phyloP scores from a whole-genome alignment of 2,329 filamentous ascomycete genomes.

The Verticillium zaregamsianum region DNA sequence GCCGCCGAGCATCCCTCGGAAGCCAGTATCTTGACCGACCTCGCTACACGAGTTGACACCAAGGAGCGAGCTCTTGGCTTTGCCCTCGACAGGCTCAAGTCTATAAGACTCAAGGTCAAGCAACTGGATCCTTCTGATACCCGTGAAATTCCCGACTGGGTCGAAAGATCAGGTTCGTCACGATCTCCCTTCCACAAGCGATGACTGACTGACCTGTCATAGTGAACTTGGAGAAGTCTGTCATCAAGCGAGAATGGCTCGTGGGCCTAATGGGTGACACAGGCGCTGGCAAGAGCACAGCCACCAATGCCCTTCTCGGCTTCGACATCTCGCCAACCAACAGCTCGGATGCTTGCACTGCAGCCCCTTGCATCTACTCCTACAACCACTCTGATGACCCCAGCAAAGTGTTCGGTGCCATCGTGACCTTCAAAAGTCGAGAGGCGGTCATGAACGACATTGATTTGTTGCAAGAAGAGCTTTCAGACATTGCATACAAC shows the following conservation, averaged over 20 bases:
- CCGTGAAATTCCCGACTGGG: not conserved
- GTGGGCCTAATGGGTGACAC: slow-evolving; percentile 11
- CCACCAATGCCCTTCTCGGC: slow-evolving; percentile 11
- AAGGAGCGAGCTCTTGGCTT: not conserved
- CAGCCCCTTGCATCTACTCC: slow-evolving; percentile 11
- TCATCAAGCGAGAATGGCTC: not conserved
- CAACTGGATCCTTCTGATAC: not conserved
- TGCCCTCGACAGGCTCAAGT: not conserved
- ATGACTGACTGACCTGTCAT: not conserved
- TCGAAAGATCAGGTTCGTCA: not conserved
- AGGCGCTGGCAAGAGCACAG: slow-evolving; percentile 12
- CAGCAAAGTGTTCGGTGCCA: not conserved
- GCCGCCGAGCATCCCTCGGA: not conserved
- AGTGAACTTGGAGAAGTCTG: not conserved
- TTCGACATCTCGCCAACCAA: slow-evolving; percentile 8
- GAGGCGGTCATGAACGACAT: slow-evolving; percentile 11
- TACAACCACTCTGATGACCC: not conserved
- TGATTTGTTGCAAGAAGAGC: slow-evolving; percentile 3
- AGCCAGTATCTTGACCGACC: not conserved
- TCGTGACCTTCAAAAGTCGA: slow-evolving; percentile 9
- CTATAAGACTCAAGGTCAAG: not conserved
- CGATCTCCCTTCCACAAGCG: not conserved
- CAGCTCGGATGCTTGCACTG: slow-evolving; percentile 14
- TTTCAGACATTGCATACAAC: slow-evolving; percentile 1
- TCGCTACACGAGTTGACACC: not conserved